Conservation (phyloP, 2,329 filamentous ascomycete species). For the Diplodia scrobiculata region DNA sequence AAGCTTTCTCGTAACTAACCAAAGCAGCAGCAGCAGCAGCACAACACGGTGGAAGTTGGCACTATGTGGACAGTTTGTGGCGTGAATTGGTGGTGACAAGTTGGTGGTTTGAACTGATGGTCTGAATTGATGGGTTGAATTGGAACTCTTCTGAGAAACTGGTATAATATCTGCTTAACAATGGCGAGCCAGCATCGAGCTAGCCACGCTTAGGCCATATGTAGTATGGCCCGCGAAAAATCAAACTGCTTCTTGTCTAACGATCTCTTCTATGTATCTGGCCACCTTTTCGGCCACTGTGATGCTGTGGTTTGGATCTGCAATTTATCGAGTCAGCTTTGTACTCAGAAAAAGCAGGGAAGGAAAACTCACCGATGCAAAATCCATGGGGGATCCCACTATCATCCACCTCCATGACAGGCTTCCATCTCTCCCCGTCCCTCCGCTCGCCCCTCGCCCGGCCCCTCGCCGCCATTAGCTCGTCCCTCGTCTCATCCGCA, state of each 20-base stretch:
- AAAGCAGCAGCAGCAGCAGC: not conserved
- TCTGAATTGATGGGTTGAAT: not conserved
- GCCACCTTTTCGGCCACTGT: slow-evolving; percentile 56
- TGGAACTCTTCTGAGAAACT: not conserved
- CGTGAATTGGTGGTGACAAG: not conserved
- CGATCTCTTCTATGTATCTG: slow-evolving; percentile 52
- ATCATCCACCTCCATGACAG: slow-evolving; percentile 59
- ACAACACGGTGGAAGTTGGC: too few species aligned
- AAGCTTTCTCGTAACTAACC: not conserved
- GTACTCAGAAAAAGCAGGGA: not conserved
- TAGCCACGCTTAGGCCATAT: not conserved
- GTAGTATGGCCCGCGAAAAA: not conserved
- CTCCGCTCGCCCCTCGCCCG: slow-evolving; percentile 33
- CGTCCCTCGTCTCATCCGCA: slow-evolving; percentile 59
- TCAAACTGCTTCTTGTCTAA: slow-evolving; percentile 19
- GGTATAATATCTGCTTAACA: not conserved
- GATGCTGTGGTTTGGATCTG: slow-evolving; percentile 47
- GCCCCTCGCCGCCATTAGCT: slow-evolving; percentile 53
- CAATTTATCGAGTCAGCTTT: not conserved
- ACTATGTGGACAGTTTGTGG: not conserved
- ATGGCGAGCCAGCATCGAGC: not conserved
- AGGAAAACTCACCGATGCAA: slow-evolving; percentile 54
- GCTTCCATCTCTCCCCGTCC: slow-evolving; percentile 46
- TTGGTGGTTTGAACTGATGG: too few species aligned
- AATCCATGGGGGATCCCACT: slow-evolving; percentile 61